Evolutionary conservation across 2,329 filamentous ascomycete genomes (phyloP).

Genomic region (Dactylonectria estremocensis): DNA sequence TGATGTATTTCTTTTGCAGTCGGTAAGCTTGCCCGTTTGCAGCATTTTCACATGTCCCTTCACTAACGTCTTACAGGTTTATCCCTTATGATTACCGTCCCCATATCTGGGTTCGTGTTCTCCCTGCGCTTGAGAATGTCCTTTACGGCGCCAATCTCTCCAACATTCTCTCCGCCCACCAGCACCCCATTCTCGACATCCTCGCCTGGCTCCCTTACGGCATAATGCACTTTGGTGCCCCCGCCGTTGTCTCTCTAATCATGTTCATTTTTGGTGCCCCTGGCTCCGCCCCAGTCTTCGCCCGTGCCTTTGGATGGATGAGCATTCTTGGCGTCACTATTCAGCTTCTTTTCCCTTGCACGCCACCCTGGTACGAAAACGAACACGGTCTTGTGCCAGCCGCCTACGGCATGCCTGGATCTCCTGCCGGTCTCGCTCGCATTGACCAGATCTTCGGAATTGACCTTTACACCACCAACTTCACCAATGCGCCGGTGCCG

Average conservation of each 20-base stretch:
- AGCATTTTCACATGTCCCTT: not conserved
- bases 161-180: constrained; percentile 94
- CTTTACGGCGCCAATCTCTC: constrained; percentile 96
- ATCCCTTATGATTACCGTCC: constrained; percentile 91
- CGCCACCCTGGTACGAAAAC: constrained; percentile 97
- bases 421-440: constrained; percentile 88
- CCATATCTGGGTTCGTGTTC: constrained; percentile 94
- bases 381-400: constrained; percentile 91
- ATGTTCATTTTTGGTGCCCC: constrained; percentile 94
- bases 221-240: constrained; percentile 89
- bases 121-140: constrained; percentile 95
- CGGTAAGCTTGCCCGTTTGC: constrained; percentile 73
- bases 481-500: constrained; percentile 90
- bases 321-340: constrained; percentile 90
- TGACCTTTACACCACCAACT: constrained; percentile 93
- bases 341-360: constrained; percentile 92
- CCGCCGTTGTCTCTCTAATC: constrained; percentile 81
- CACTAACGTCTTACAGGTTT: constrained; percentile 71
- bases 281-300: constrained; percentile 87
- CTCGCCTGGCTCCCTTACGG: constrained; percentile 96
- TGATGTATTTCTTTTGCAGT: constrained; percentile 93
- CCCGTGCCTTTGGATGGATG: constrained; percentile 92
- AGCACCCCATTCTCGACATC: constrained; percentile 86
- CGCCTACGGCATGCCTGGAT: constrained; percentile 91
- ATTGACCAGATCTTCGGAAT: constrained; percentile 92